Evolutionary conservation across 1,284 basidiomycete species (phyloP).

Genomic region (Puccinia coronata): DNA sequence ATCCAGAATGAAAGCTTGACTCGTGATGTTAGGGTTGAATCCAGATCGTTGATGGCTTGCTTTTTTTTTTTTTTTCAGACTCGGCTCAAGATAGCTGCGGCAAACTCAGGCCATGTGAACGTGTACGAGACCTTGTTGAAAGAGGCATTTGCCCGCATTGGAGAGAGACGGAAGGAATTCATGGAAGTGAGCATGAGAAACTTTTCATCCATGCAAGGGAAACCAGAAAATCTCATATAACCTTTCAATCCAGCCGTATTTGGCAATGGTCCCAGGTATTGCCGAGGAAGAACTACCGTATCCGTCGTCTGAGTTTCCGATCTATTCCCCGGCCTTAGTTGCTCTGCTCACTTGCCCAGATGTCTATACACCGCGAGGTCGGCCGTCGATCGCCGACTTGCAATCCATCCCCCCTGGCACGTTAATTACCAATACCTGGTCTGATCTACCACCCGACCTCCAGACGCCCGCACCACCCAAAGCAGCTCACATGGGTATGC

Average conservation of each 20-base stretch:
- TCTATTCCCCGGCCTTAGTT: slow-evolving; percentile 25
- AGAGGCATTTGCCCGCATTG: slow-evolving; percentile 29
- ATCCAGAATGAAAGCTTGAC: too few relatives aligned
- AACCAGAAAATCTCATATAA: background rate
- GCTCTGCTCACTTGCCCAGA: slow-evolving; percentile 19
- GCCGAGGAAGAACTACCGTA: slow-evolving; percentile 8
- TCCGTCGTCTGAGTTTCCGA: slow-evolving; percentile 24
- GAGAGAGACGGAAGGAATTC: slow-evolving; percentile 24
- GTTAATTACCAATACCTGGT: slow-evolving; percentile 41
- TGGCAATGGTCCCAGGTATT: slow-evolving; percentile 3
- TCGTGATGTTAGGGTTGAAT: background rate
- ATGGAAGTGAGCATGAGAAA: slow-evolving; percentile 7
- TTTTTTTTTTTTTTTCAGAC: slow-evolving; percentile 26
- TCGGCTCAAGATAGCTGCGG: slow-evolving; percentile 33
- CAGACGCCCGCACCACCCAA: slow-evolving; percentile 16
- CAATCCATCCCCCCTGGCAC: slow-evolving; percentile 21
- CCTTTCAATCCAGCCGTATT: slow-evolving; percentile 4
- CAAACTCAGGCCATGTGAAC: slow-evolving; percentile 38
- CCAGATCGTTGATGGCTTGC: background rate
- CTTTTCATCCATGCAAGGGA: background rate
- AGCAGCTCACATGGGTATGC: slow-evolving; percentile 32
- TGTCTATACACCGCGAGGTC: background rate
- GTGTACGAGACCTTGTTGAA: slow-evolving; percentile 27
- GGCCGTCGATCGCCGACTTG: slow-evolving; percentile 1
- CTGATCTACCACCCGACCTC: slow-evolving; percentile 25